phyloP scores from a whole-genome alignment of 2,329 filamentous ascomycete genomes.

The Aspergillus sp. region DNA sequence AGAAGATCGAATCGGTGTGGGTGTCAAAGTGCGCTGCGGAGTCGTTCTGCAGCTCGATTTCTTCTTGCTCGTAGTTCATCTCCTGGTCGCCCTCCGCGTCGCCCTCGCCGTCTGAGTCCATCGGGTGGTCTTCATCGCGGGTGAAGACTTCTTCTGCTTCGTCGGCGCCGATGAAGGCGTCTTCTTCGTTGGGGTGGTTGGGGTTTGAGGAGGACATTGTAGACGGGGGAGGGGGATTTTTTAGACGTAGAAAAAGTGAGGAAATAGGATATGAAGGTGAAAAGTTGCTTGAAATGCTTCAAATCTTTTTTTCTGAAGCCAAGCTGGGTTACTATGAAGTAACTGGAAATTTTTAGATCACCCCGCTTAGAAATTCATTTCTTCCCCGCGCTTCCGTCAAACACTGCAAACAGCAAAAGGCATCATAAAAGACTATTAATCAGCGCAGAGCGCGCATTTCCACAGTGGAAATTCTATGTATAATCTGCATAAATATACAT shows the following conservation, averaged over 20 bases:
- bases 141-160: constrained; percentile 77
- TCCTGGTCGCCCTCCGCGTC: constrained; percentile 54
- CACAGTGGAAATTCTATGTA: constrained; percentile 4
- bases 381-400: constrained; percentile 24
- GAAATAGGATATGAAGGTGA: background rate
- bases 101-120: constrained; percentile 70
- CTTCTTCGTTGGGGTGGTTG: constrained; percentile 53
- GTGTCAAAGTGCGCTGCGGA: constrained; percentile 87
- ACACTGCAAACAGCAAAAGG: constrained; percentile 23
- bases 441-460: background rate
- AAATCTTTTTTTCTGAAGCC: background rate
- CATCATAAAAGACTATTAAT: background rate
- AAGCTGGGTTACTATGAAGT: background rate
- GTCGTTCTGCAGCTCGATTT: constrained; percentile 85
- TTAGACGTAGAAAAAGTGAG: background rate
- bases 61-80: constrained; percentile 54
- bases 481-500: constrained; percentile 2
- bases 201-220: constrained; percentile 38
- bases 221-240: background rate
- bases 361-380: constrained; percentile 31
- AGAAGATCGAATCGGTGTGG: constrained; percentile 89
- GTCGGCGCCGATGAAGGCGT: constrained; percentile 72
- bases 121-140: constrained; percentile 67
- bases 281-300: background rate
- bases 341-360: constrained; percentile 9